phyloP scores from a whole-genome alignment of 2,329 filamentous ascomycete genomes.

The Paraphoma sp. region DNA sequence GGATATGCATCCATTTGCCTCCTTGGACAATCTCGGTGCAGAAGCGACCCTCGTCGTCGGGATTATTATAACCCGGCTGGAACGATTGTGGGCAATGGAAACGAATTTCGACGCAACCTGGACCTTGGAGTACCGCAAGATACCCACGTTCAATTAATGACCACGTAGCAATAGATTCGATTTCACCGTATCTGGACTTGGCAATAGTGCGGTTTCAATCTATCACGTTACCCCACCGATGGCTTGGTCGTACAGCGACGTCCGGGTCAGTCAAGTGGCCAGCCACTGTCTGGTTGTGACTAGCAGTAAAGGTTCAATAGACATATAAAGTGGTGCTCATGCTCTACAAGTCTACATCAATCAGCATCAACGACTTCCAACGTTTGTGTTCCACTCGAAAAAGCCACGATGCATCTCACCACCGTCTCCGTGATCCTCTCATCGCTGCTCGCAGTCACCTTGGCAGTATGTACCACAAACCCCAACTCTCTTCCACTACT shows the following conservation, averaged over 20 bases:
- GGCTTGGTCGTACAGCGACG: neutral
- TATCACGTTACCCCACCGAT: constrained; percentile 5
- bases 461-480: constrained; percentile 24
- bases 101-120: neutral
- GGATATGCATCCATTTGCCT: neutral
- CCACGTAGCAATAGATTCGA: constrained; percentile 12
- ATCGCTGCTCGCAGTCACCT: constrained; percentile 16
- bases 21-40: neutral
- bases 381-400: neutral
- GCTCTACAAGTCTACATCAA: too few relatives aligned
- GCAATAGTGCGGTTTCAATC: constrained; percentile 6
- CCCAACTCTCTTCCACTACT: too few relatives aligned
- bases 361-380: neutral
- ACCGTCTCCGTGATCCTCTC: constrained; percentile 18
- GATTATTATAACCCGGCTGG: neutral
- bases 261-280: neutral
- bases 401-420: constrained; percentile 23
- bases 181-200: constrained; percentile 13
- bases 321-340: too few relatives aligned
- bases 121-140: constrained; percentile 5
- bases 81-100: neutral
- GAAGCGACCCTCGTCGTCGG: neutral
- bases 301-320: too few relatives aligned
- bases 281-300: neutral
- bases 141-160: constrained; percentile 13